A percentile compares a stretch with the other conserved stretches of the same genome.
These are phyloP conservation scores for Corchorus olitorius DNA, from an alignment of 345 rosid genomes.

Conservation along the genomic window DNA sequence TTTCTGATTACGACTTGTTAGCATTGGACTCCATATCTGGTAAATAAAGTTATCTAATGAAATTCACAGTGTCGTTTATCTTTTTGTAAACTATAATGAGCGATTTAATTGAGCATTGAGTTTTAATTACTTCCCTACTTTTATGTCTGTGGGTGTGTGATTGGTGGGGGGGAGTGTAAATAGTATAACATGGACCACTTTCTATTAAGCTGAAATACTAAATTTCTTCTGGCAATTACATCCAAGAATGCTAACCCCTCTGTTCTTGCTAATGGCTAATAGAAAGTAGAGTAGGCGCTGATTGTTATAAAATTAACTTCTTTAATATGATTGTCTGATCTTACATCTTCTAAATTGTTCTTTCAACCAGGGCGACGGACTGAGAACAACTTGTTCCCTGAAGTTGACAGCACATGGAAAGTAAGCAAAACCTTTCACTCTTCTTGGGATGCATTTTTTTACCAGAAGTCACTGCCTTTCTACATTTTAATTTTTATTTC, in stretches of 20 bases:
- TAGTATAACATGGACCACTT: not conserved
- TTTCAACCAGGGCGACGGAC: conserved; percentile 53
- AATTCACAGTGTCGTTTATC: not conserved
- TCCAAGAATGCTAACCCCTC: not conserved
- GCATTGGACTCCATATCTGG: conserved; percentile 96
- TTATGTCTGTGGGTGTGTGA: too few species aligned
- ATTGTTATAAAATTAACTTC: not conserved
- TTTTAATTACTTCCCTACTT: not conserved
- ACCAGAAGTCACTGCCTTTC: not conserved
- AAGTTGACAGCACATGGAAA: conserved; percentile 94
- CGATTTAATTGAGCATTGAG: not conserved
- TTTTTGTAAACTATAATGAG: not conserved
- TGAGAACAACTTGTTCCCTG: conserved; percentile 85
- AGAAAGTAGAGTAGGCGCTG: conserved; percentile 6
- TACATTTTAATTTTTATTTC: not conserved
- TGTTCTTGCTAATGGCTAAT: not conserved
- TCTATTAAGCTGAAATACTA: conserved; percentile 1
- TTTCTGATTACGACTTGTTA: conserved; percentile 91
- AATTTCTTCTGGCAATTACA: not conserved
- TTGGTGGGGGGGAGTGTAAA: not conserved
- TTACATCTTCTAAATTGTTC: conserved; percentile 18
- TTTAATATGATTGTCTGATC: conserved; percentile 5
- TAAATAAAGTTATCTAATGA: conserved; percentile 30
- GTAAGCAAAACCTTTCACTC: conserved; percentile 49
- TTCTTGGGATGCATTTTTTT: conserved; percentile 14